Conservation (phyloP, 2,329 filamentous ascomycete genomes). For the Colletotrichum sp. region DNA sequence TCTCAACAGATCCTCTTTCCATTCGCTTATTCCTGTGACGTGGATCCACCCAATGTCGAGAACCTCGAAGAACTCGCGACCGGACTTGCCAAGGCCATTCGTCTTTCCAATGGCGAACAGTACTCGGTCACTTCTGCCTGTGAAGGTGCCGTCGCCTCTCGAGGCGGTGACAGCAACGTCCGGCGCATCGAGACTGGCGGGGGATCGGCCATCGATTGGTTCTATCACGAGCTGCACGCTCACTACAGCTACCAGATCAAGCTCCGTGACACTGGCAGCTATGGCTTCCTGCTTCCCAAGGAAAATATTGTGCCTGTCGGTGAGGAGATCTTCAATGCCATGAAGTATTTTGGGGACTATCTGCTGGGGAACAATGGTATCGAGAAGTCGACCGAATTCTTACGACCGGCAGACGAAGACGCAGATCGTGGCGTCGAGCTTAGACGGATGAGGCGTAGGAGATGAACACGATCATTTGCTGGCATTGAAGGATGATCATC, state of each 20-base stretch:
- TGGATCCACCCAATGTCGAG: constrained; percentile 83
- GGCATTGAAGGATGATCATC: neutral
- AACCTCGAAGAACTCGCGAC: constrained; percentile 90
- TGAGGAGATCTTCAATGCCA: constrained; percentile 82
- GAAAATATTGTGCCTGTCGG: constrained; percentile 90
- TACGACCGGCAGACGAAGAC: neutral
- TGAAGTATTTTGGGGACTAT: constrained; percentile 85
- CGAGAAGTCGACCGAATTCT: constrained; percentile 40
- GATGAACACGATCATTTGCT: constrained; percentile 19
- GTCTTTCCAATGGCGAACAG: constrained; percentile 75
- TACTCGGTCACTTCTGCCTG: constrained; percentile 87
- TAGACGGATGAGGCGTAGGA: constrained; percentile 30
- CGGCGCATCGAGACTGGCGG: constrained; percentile 72
- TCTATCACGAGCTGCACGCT: constrained; percentile 85
- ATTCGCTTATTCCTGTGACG: constrained; percentile 83
- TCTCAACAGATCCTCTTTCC: constrained; percentile 95
- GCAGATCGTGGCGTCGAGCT: constrained; percentile 30
- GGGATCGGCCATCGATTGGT: constrained; percentile 91
- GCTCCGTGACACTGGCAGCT: constrained; percentile 89
- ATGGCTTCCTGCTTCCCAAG: constrained; percentile 88
- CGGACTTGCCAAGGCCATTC: constrained; percentile 88
- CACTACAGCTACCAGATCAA: constrained; percentile 94
- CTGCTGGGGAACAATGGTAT: constrained; percentile 74
- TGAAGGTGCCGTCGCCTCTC: constrained; percentile 69
- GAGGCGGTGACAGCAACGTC: constrained; percentile 31